Conservation (phyloP, 1,139 yeast species). For the Saccharomycopsis phalli region DNA sequence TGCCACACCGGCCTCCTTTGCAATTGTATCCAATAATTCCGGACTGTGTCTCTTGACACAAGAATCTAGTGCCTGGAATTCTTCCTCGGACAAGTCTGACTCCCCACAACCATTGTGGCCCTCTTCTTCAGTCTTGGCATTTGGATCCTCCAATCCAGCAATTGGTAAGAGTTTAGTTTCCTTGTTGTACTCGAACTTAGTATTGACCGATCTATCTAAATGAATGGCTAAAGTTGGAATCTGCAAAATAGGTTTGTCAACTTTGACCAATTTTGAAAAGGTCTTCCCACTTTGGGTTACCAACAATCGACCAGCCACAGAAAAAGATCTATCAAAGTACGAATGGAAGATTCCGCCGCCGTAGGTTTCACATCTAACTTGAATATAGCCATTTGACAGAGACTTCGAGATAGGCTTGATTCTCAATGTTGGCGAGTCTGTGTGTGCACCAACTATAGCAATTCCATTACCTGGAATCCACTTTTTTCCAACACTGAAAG, state of each 20-base stretch:
- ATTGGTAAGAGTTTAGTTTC: constrained; percentile 84
- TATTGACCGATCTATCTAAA: constrained; percentile 66
- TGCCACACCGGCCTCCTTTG: constrained; percentile 48
- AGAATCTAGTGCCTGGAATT: constrained; percentile 57
- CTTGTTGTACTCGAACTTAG: constrained; percentile 80
- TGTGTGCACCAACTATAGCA: constrained; percentile 88
- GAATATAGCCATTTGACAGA: constrained; percentile 66
- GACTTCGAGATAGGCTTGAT: constrained; percentile 84
- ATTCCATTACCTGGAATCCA: constrained; percentile 79
- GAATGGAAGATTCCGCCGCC: constrained; percentile 94
- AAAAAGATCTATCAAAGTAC: constrained; percentile 85
- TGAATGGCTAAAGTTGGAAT: constrained; percentile 96
- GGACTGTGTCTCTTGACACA: constrained; percentile 70
- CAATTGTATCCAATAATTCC: constrained; percentile 59
- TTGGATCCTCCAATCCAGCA: constrained; percentile 53
- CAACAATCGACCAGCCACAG: constrained; percentile 87
- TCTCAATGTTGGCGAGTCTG: constrained; percentile 89
- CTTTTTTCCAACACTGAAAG: constrained; percentile 69
- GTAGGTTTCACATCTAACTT: constrained; percentile 87
- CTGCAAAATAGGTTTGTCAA: constrained; percentile 76
- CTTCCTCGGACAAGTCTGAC: constrained; percentile 39
- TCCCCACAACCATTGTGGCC: constrained; percentile 30
- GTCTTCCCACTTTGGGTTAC: constrained; percentile 42
- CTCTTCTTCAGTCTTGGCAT: constrained; percentile 25
- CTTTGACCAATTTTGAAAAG: constrained; percentile 63